Base-by-base conservation (phyloP, 2,329 filamentous ascomycete genomes). In the Aspergillus spinulosporus region DNA sequence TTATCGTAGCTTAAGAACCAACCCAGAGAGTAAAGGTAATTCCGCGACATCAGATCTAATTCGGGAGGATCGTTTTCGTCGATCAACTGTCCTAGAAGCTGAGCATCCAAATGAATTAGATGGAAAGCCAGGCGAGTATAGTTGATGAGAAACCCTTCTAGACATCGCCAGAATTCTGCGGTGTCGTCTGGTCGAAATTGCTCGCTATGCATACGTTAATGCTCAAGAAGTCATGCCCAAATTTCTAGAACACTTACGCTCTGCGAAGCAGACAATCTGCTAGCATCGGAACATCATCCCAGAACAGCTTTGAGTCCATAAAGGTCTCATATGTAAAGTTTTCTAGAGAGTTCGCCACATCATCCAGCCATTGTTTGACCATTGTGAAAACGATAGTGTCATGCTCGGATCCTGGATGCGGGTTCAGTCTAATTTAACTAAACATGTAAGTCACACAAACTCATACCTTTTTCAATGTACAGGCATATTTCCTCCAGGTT, bases 361-460 rank as follows among this genome's bases (percentile, higher is more conserved):
- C 65, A 21, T 72, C 68, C 40, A 80, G 62, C 78, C 78, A 81
- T 12, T 68, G 60, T 52, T 75, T 76, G 9, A 79, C 62, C 3
- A 69, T 65, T 29, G 66, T 51, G 47, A 77, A 71, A 11, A 74
- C 59, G 12, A 59, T 58, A 3, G 55, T 58, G 49, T 75, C 70
- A 40, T 69, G 66, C 4, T 64, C 46, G 54, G 69, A 61, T 7
- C 68, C 73, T 74, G 48, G 36, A n/a, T n/a, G 15, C 14, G 36
- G 7, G 4, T 14, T 52, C 36, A 46, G 52, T 31, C 31, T 29
- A 34, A 15, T 21, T 21, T 36, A 21, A 31, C 45, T 7, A 36
- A 9, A 3, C n/a, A 9, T 12, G 31, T 9, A 12, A 29, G n/a
- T 8, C 32, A 39, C 29, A 7, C 2, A 37, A 8, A 14, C 59